phyloP scores from a whole-genome alignment of 2,329 filamentous ascomycete species.

The Exserohilum rostratum region DNA sequence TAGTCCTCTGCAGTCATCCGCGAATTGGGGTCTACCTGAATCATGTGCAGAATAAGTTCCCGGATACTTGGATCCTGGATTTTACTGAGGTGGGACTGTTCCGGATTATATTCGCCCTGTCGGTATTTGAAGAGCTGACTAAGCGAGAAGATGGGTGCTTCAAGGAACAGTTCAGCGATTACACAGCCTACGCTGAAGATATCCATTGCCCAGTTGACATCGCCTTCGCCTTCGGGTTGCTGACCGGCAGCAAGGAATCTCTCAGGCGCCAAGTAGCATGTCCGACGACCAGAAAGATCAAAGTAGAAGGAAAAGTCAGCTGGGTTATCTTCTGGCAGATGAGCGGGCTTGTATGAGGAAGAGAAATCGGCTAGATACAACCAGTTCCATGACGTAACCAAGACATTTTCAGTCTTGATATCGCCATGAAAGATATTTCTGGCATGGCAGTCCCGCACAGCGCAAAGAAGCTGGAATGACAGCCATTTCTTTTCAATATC shows the following conservation, averaged over 20 bases:
- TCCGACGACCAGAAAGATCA: conserved; percentile 86
- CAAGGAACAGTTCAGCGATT: conserved; percentile 93
- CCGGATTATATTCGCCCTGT: conserved; percentile 88
- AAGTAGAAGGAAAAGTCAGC: conserved; percentile 98
- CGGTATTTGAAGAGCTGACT: conserved; percentile 96
- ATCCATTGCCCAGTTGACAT: conserved; percentile 91
- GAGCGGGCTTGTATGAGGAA: conserved; percentile 90
- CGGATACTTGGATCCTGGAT: conserved; percentile 88
- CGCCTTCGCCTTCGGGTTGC: conserved; percentile 67
- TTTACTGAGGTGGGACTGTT: conserved; percentile 77
- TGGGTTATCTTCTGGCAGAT: conserved; percentile 93
- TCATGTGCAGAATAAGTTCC: conserved; percentile 93
- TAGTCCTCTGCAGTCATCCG: conserved; percentile 94
- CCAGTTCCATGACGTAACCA: conserved; percentile 99
- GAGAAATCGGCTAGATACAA: conserved; percentile 98
- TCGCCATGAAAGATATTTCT: conserved; percentile 93
- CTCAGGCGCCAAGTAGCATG: conserved; percentile 94
- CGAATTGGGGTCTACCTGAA: conserved; percentile 88
- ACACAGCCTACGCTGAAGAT: conserved; percentile 97
- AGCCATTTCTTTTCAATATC: conserved; percentile 99
- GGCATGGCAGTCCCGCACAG: conserved; percentile 87
- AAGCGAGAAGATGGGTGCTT: conserved; percentile 95
- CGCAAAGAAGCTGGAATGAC: conserved; percentile 91
- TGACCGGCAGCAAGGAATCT: conserved; percentile 78
- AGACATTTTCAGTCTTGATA: conserved; percentile 96